phyloP scores from a whole-genome alignment of 768 basidiomycete genomes.

The Boletus insuetus region DNA sequence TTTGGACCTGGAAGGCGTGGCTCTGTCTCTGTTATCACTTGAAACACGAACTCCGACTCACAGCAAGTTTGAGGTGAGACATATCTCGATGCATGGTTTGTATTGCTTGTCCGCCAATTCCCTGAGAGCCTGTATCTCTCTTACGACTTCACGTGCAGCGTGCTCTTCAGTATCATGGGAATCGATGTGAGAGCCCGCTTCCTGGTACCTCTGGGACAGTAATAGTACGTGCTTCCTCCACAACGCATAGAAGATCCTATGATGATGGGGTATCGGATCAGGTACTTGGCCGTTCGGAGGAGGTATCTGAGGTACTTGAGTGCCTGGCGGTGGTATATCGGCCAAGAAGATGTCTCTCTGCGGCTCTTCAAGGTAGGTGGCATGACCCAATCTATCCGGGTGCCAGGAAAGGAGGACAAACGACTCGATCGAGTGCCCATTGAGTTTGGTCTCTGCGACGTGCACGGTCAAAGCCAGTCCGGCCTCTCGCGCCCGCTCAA shows the following conservation, averaged over 20 bases:
- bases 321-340: constrained; percentile 20
- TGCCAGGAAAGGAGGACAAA: constrained; percentile 54
- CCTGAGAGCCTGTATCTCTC: constrained; percentile 21
- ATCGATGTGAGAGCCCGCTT: constrained; percentile 10
- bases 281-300: constrained; percentile 16
- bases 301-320: constrained; percentile 18
- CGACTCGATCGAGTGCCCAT: constrained; percentile 57
- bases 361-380: constrained; percentile 71
- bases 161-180: constrained; percentile 14
- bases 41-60: constrained; percentile 35
- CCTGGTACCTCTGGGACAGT: constrained; percentile 19
- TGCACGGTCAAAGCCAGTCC: constrained; percentile 78
- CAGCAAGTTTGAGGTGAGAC: constrained; percentile 77
- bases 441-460: constrained; percentile 75
- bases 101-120: constrained; percentile 27
- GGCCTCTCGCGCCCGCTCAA: constrained; percentile 52
- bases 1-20: constrained; percentile 51
- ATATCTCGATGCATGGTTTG: constrained; percentile 72
- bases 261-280: constrained; percentile 22
- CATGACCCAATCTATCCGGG: constrained; percentile 75
- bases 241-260: constrained; percentile 21
- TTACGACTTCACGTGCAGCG: constrained; percentile 21
- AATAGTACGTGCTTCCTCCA: constrained; percentile 23
- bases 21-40: neutral
- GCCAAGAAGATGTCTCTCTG: constrained; percentile 48